phyloP scores from a whole-genome alignment of 1,284 basidiomycete species.

The Moesziomyces parantarcticus region DNA sequence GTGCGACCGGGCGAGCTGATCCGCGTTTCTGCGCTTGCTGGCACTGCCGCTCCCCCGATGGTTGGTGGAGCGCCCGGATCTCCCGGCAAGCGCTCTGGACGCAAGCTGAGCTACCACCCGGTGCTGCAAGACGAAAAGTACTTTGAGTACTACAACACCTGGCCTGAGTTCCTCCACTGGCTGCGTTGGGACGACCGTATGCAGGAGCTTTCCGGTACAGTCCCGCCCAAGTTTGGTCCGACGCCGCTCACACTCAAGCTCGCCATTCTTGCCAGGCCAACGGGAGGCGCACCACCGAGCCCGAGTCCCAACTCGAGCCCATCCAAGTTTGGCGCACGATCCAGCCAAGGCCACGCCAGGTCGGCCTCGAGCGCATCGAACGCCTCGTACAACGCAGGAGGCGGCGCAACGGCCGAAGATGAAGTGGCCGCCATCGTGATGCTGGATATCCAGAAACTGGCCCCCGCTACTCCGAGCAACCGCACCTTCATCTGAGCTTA shows the following conservation, averaged over 20 bases:
- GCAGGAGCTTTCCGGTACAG: slow-evolving; percentile 59
- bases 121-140: slow-evolving; percentile 57
- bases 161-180: slow-evolving; percentile 63
- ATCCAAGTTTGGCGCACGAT: slow-evolving; percentile 17
- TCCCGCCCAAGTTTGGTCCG: slow-evolving; percentile 49
- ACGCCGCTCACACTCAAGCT: slow-evolving; percentile 37
- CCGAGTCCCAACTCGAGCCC: slow-evolving; percentile 29
- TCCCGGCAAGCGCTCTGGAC: slow-evolving; percentile 54
- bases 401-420: slow-evolving; percentile 25
- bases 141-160: slow-evolving; percentile 54
- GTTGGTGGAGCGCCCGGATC: slow-evolving; percentile 57
- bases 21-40: slow-evolving; percentile 46
- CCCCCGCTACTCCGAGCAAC: slow-evolving; percentile 11
- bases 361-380: slow-evolving; percentile 20
- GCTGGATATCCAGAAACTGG: slow-evolving; percentile 31
- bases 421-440: slow-evolving; percentile 44
- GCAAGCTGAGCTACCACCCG: slow-evolving; percentile 46
- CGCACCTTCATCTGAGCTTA: slow-evolving; percentile 8
- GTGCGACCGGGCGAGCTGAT: slow-evolving; percentile 43
- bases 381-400: slow-evolving; percentile 7
- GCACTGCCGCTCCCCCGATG: slow-evolving; percentile 48
- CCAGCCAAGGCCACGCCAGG: slow-evolving; percentile 17
- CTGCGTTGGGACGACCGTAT: slow-evolving; percentile 53
- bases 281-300: slow-evolving; percentile 20
- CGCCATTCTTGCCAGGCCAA: slow-evolving; percentile 34